Percentiles rank a stretch among this genome's conserved stretches.
These are phyloP conservation scores for Trichothecium sympodiale DNA, from an alignment of 2,329 filamentous ascomycete genomes.

Conservation along the genomic window DNA sequence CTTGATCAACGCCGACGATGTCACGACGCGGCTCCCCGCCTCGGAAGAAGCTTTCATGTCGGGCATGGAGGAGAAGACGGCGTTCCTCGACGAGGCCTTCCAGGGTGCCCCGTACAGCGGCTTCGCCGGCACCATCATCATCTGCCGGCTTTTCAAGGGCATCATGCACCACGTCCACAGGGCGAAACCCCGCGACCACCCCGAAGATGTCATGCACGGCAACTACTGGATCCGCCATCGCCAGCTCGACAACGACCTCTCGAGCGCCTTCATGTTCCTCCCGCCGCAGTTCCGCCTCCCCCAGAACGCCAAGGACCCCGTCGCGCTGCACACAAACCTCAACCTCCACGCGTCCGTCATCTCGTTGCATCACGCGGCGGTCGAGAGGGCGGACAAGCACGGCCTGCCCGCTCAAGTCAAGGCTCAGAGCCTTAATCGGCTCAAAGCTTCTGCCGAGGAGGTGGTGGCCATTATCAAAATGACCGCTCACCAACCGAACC, in stretches of 20 bases:
- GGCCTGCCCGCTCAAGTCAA: slow-evolving; percentile 53
- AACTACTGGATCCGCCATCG: slow-evolving; percentile 81
- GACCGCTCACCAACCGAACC: slow-evolving; percentile 57
- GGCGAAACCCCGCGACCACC: slow-evolving; percentile 55
- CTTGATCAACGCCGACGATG: slow-evolving; percentile 63
- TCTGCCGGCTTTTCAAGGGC: slow-evolving; percentile 68
- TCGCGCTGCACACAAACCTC: slow-evolving; percentile 75
- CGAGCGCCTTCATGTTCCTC: slow-evolving; percentile 67
- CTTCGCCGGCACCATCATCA: slow-evolving; percentile 61
- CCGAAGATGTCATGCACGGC: slow-evolving; percentile 63
- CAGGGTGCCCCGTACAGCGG: slow-evolving; percentile 53
- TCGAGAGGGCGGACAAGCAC: slow-evolving; percentile 70
- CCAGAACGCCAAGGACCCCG: slow-evolving; percentile 53
- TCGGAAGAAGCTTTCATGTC: slow-evolving; percentile 66
- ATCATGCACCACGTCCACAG: slow-evolving; percentile 75
- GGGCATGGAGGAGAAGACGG: slow-evolving; percentile 51
- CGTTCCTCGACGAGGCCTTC: slow-evolving; percentile 54
- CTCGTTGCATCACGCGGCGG: slow-evolving; percentile 78
- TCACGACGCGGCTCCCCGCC: slow-evolving; percentile 68
- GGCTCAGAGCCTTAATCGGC: slow-evolving; percentile 59
- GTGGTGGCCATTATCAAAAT: slow-evolving; percentile 75
- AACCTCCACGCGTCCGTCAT: slow-evolving; percentile 82
- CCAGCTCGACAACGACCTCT: slow-evolving; percentile 67
- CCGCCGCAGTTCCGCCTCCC: slow-evolving; percentile 67
- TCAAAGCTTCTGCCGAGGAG: slow-evolving; percentile 71